These are phyloP conservation scores for Mrakia frigida DNA, from an alignment of 768 basidiomycete species.

Conservation along the genomic window DNA sequence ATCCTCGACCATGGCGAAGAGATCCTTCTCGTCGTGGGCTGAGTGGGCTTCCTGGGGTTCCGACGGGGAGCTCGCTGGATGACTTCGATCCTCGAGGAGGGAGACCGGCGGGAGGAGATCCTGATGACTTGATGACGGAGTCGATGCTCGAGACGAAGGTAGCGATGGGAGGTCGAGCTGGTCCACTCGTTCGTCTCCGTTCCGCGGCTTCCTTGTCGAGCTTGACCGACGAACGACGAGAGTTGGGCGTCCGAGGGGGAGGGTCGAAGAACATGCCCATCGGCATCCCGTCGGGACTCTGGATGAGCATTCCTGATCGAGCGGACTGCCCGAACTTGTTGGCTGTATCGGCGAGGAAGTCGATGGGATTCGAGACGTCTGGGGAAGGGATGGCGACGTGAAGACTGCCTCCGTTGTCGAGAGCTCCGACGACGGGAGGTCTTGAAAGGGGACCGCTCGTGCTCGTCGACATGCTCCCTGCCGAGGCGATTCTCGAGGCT, in stretches of 20 bases:
- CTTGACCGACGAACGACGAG: slow-evolving; percentile 16
- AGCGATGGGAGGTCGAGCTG: slow-evolving; percentile 24
- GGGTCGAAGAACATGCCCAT: slow-evolving; percentile 97
- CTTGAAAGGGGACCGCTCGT: not conserved
- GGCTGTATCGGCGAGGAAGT: slow-evolving; percentile 66
- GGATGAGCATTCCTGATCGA: slow-evolving; percentile 80
- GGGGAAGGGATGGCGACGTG: slow-evolving; percentile 15
- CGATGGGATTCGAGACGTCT: slow-evolving; percentile 43
- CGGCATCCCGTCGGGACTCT: slow-evolving; percentile 86
- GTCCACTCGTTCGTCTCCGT: slow-evolving; percentile 5
- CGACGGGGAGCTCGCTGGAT: slow-evolving; percentile 1
- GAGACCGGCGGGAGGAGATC: not conserved
- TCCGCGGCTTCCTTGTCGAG: slow-evolving; percentile 15
- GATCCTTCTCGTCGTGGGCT: not conserved
- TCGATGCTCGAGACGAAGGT: slow-evolving; percentile 28
- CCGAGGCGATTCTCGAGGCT: not conserved
- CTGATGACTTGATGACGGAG: slow-evolving; percentile 6
- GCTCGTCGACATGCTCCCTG: not conserved
- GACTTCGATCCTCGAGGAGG: slow-evolving; percentile 3
- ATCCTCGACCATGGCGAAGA: not conserved
- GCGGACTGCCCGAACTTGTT: slow-evolving; percentile 64
- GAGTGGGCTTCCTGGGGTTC: slow-evolving; percentile 2
- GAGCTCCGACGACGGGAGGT: slow-evolving; percentile 5
- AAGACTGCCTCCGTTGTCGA: slow-evolving; percentile 26
- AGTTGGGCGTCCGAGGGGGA: slow-evolving; percentile 33